phyloP scores from a whole-genome alignment of 116 monocot genomes.

The Phalaenopsis hybrid region DNA sequence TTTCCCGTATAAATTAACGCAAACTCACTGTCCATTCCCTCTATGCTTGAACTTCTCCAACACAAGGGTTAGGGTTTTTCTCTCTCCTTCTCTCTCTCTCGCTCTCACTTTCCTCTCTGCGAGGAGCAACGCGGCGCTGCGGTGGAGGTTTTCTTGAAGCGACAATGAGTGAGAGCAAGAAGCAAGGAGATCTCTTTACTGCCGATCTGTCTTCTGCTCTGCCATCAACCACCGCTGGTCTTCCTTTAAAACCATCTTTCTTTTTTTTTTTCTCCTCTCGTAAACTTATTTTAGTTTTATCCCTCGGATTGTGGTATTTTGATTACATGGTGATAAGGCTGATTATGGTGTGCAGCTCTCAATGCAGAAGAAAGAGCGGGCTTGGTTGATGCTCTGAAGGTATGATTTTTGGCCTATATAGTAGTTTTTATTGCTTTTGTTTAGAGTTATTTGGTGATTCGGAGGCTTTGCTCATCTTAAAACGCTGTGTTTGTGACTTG shows the following conservation, averaged over 20 bases:
- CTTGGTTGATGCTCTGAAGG: slow-evolving; percentile 39
- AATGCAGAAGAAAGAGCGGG: slow-evolving; percentile 39
- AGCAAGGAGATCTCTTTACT: slow-evolving; percentile 23
- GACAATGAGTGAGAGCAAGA: slow-evolving; percentile 14
- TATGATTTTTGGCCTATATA: neutral
- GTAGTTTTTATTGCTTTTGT: neutral
- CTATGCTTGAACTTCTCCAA: no score
- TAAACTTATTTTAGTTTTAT: neutral
- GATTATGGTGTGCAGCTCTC: slow-evolving; percentile 16
- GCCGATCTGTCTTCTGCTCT: slow-evolving; percentile 35
- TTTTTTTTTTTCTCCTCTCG: neutral
- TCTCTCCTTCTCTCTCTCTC: neutral
- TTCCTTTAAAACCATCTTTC: neutral
- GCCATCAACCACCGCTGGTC: slow-evolving; percentile 18
- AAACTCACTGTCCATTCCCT: no score
- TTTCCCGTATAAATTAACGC: no score
- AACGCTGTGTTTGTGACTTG: slow-evolving; percentile 1
- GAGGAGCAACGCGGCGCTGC: neutral
- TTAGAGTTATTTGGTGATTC: neutral
- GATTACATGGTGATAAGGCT: neutral
- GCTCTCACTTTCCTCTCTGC: neutral
- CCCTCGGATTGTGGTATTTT: neutral
- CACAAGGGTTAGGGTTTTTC: slow-evolving; percentile 4
- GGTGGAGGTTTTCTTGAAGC: neutral
- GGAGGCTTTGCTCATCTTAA: neutral